Evolutionary conservation across 2,329 filamentous ascomycete genomes (phyloP).

Genomic region (Claviceps sp.): DNA sequence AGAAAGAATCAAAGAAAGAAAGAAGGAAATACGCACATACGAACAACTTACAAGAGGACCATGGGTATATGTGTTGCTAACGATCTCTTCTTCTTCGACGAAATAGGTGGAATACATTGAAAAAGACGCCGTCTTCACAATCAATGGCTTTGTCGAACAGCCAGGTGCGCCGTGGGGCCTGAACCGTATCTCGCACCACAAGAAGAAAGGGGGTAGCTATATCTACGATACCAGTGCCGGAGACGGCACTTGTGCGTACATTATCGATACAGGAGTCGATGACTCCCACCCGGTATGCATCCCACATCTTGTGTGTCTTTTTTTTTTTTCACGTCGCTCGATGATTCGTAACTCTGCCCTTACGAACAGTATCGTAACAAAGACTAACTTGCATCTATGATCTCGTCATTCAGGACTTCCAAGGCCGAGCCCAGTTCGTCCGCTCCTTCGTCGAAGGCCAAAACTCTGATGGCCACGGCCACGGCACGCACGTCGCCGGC

Average conservation of each 20-base stretch:
- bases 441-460: constrained; percentile 19
- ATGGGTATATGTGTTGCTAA: background rate
- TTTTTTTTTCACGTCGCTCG: background rate
- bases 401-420: constrained; percentile 20
- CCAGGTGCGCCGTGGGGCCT: constrained; percentile 23
- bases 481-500: constrained; percentile 21
- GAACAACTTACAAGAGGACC: no score
- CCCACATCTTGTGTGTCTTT: background rate
- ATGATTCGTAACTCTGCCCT: no score
- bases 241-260: constrained; percentile 27
- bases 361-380: background rate
- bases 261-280: constrained; percentile 28
- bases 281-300: constrained; percentile 18
- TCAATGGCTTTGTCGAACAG: constrained; percentile 15
- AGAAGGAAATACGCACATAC: background rate
- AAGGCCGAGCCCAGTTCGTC: constrained; percentile 23
- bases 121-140: constrained; percentile 7
- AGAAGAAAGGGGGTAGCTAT: constrained; percentile 13
- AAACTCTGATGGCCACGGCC: constrained; percentile 15
- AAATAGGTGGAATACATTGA: constrained; percentile 23
- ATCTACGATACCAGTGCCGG: constrained; percentile 24
- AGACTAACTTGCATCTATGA: background rate
- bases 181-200: constrained; percentile 19
- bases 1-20: background rate
- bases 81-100: background rate